A percentile compares a stretch with the other conserved stretches of the same genome.
Conservation (phyloP, 2,329 filamentous ascomycete genomes). For the Ascosphaera apis region DNA sequence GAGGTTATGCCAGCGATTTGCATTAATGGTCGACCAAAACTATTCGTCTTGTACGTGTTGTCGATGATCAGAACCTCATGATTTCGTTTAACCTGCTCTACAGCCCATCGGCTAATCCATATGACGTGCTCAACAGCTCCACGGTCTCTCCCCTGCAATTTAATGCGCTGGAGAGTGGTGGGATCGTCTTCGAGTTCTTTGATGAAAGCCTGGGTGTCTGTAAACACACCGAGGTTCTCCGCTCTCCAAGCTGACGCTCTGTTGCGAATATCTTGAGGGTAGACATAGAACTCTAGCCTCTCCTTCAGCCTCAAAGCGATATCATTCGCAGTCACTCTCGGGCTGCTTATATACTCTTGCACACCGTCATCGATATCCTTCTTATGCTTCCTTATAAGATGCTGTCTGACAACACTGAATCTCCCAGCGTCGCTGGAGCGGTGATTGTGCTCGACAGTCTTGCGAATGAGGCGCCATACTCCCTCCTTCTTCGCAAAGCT, state of each 20-base stretch:
- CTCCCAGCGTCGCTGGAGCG: not conserved
- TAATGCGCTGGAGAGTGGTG: no score
- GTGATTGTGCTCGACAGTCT: not conserved
- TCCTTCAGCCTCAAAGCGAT: no score
- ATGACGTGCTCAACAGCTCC: not conserved
- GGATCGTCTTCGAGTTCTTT: not conserved
- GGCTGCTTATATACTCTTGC: not conserved
- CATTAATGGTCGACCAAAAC: not conserved
- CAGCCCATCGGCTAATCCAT: not conserved
- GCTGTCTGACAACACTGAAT: not conserved
- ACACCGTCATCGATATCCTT: not conserved
- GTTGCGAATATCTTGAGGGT: not conserved
- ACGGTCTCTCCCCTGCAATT: not conserved
- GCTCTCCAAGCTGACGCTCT: not conserved
- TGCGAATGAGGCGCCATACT: not conserved
- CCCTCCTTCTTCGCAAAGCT: not conserved
- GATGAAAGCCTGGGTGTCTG: not conserved
- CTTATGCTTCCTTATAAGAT: not conserved
- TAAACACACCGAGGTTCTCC: not conserved
- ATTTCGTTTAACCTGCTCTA: not conserved
- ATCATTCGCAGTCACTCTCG: not conserved
- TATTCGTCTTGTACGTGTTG: not conserved
- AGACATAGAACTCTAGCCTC: not conserved
- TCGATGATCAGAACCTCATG: slow-evolving; percentile 1
- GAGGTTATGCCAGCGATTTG: not conserved